These are phyloP conservation scores for Pueraria montana DNA, from an alignment of 306 rosid genomes.

Conservation along the genomic window DNA sequence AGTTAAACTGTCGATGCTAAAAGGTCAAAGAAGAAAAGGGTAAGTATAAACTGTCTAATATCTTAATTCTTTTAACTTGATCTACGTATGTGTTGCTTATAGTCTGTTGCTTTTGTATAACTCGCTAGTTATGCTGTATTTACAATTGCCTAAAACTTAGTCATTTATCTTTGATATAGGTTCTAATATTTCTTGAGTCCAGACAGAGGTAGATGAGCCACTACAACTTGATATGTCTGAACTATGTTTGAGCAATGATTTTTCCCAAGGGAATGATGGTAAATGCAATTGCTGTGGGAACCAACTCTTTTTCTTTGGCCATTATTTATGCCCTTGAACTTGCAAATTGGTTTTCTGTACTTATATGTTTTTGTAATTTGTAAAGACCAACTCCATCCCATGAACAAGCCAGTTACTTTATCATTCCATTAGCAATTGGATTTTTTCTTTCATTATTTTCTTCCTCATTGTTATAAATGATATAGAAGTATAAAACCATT, in stretches of 20 bases:
- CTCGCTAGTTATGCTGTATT: not conserved
- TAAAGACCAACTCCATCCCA: not conserved
- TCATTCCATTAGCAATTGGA: not conserved
- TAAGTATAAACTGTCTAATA: no score
- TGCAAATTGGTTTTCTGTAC: not conserved
- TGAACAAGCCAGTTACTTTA: slow-evolving; percentile 15
- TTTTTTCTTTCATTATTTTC: slow-evolving; percentile 7
- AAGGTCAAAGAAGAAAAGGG: no score
- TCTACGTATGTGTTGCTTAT: slow-evolving; percentile 8
- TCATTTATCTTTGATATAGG: slow-evolving; percentile 66
- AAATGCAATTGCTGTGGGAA: slow-evolving; percentile 38
- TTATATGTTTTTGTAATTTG: not conserved
- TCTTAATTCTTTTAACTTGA: no score
- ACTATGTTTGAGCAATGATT: slow-evolving; percentile 76
- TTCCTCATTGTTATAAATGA: not conserved
- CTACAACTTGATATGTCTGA: slow-evolving; percentile 92
- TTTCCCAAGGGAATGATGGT: slow-evolving; percentile 78
- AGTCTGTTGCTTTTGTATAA: slow-evolving; percentile 31
- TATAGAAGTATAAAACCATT: not conserved
- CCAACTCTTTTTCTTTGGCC: not conserved
- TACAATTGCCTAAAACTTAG: slow-evolving; percentile 28
- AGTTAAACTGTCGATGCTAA: no score
- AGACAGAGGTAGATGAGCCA: slow-evolving; percentile 96
- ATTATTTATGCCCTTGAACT: not conserved
- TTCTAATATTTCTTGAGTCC: slow-evolving; percentile 94